phyloP scores from a whole-genome alignment of 192 early-diverging fungal genomes.

The Backusella mclennaniae region DNA sequence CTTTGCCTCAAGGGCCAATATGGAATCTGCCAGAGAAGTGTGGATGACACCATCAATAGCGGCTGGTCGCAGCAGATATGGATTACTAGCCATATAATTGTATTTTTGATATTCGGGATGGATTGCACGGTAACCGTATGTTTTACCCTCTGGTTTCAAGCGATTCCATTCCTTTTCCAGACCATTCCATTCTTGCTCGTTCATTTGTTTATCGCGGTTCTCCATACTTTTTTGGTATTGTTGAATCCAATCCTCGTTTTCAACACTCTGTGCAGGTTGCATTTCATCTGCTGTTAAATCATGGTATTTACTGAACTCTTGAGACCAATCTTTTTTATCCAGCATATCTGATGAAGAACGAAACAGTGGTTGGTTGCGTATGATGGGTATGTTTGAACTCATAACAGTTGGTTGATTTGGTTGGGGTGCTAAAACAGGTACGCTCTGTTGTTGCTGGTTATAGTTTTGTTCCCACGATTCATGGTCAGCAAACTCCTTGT shows the following conservation, averaged over 20 bases:
- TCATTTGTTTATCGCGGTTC: slow-evolving; percentile 38
- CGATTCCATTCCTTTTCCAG: slow-evolving; percentile 73
- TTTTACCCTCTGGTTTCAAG: slow-evolving; percentile 25
- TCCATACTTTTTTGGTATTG: slow-evolving; percentile 68
- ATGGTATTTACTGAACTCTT: slow-evolving; percentile 14
- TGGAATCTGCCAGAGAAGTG: slow-evolving; percentile 78
- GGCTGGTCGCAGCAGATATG: slow-evolving; percentile 56
- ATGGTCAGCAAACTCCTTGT: slow-evolving; percentile 13
- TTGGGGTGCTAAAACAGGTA: background rate
- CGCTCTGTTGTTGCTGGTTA: background rate
- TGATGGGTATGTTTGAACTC: background rate
- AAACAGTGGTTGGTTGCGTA: background rate
- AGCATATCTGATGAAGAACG: background rate
- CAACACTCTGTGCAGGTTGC: slow-evolving; percentile 42
- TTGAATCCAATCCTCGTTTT: slow-evolving; percentile 65
- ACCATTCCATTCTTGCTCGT: slow-evolving; percentile 66
- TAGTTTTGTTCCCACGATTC: background rate
- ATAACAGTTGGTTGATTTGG: background rate
- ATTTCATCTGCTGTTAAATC: slow-evolving; percentile 43
- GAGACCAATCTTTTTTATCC: slow-evolving; percentile 8
- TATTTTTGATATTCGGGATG: slow-evolving; percentile 69
- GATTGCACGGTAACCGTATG: slow-evolving; percentile 48
- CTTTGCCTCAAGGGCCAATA: slow-evolving; percentile 88
- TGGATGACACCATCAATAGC: slow-evolving; percentile 48
- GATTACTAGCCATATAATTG: slow-evolving; percentile 74